Evolutionary conservation across 1,139 yeast genomes (phyloP).

Genomic region (Geotrichum klebahnii): DNA sequence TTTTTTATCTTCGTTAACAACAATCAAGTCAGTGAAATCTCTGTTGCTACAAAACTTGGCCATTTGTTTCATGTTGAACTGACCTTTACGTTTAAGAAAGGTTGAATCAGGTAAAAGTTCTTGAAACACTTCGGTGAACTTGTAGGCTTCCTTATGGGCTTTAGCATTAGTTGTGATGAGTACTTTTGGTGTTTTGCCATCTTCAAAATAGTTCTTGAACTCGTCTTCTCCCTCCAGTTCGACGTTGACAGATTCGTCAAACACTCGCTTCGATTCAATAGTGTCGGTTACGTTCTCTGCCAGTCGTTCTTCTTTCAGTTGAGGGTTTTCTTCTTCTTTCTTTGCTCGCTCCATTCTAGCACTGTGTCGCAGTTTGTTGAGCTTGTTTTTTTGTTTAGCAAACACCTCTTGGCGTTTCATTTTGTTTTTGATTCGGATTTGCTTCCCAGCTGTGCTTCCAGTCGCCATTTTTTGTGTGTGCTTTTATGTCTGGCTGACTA

Average conservation of each 20-base stretch:
- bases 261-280: constrained; percentile 81
- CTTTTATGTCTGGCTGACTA: too few species aligned
- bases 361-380: constrained; percentile 72
- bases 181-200: constrained; percentile 69
- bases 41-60: constrained; percentile 75
- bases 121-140: constrained; percentile 80
- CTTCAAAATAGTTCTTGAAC: constrained; percentile 59
- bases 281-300: constrained; percentile 80
- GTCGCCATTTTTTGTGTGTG: constrained; percentile 13
- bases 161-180: constrained; percentile 81
- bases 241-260: constrained; percentile 75
- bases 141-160: constrained; percentile 84
- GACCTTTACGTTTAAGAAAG: constrained; percentile 80
- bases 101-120: constrained; percentile 82
- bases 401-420: constrained; percentile 74
- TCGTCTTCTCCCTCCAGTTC: constrained; percentile 81
- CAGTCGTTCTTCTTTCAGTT: constrained; percentile 71
- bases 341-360: constrained; percentile 72
- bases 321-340: constrained; percentile 79
- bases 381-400: constrained; percentile 68
- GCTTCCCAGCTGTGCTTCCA: constrained; percentile 19
- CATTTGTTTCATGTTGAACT: constrained; percentile 80
- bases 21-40: constrained; percentile 79
- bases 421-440: constrained; percentile 47
- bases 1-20: constrained; percentile 90